A percentile compares a stretch with the other conserved stretches of the same genome.
phyloP scores from a whole-genome alignment of 2,329 filamentous ascomycete species.

The Fusarium multiceps region DNA sequence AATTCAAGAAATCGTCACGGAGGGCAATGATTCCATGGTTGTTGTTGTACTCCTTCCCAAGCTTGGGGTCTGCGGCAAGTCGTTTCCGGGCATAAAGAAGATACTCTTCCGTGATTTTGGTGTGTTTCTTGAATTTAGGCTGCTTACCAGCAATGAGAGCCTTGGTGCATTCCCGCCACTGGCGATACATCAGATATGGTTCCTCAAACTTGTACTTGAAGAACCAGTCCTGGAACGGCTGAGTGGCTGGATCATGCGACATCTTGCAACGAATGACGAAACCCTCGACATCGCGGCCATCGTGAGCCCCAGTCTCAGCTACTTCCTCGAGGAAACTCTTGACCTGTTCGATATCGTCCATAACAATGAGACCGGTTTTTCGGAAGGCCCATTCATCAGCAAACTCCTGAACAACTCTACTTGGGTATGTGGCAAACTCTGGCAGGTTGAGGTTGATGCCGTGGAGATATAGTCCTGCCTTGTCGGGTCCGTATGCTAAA shows the following conservation, averaged over 20 bases:
- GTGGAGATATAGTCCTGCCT: slow-evolving; percentile 92
- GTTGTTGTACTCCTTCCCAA: slow-evolving; percentile 78
- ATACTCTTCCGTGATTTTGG: slow-evolving; percentile 91
- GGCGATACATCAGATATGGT: slow-evolving; percentile 97
- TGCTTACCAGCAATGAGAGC: slow-evolving; percentile 79
- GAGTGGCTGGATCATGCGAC: slow-evolving; percentile 60
- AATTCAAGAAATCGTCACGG: slow-evolving; percentile 85
- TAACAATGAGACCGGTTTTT: slow-evolving; percentile 83
- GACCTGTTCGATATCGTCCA: slow-evolving; percentile 78
- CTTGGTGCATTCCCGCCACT: slow-evolving; percentile 98
- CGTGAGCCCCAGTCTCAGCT: slow-evolving; percentile 89
- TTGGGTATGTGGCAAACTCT: slow-evolving; percentile 87
- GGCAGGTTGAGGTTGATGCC: slow-evolving; percentile 97
- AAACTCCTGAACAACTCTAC: slow-evolving; percentile 85
- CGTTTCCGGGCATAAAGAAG: slow-evolving; percentile 81
- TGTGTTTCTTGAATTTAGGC: slow-evolving; percentile 86
- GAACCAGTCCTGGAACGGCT: slow-evolving; percentile 90
- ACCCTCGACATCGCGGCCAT: slow-evolving; percentile 92
- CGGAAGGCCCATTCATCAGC: slow-evolving; percentile 94
- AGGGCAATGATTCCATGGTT: slow-evolving; percentile 97
- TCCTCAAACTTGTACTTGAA: slow-evolving; percentile 99
- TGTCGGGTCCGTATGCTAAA: slow-evolving; percentile 83
- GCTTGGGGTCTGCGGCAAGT: slow-evolving; percentile 73
- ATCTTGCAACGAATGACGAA: slow-evolving; percentile 94
- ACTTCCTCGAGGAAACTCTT: slow-evolving; percentile 84